Base-by-base conservation (phyloP, 192 early-diverging fungal genomes). In the Podila horticola region DNA sequence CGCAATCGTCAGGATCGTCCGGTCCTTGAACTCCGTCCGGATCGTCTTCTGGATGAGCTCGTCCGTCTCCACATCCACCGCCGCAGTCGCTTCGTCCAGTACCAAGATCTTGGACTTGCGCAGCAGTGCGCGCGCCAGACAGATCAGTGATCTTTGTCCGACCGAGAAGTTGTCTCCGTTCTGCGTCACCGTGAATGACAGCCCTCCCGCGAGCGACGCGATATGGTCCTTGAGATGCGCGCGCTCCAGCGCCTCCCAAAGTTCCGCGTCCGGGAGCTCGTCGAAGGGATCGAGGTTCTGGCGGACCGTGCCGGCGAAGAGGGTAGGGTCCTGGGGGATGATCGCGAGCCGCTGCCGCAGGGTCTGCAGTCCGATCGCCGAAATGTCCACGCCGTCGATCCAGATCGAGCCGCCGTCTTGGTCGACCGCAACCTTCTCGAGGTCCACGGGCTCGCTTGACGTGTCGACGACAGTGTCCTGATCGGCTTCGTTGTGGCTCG, bases 1-100 rank as follows among this genome's bases (percentile, higher is more conserved):
- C 3, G 97, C 97, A 74, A 98, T 94, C 65, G 90, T 92, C 24
- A 98, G 73, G 48, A 98, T 82, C 4, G 97, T 98, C 26, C 89
- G 88, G 36, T 91, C 84, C 15, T 84, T 84, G 83, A 96, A 94
- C 65, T 90, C 86, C 19, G 88, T 86, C 30, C 92, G 87, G 63
- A 98, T 96, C 0, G 96, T 94, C 22, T 84, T 75, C 87, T 98
- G 97, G 79, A 98, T 97, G 26, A 86, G 83, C 30, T 87, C 86
- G 69, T 97, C 97, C 0, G 94, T 96, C 58, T 90, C 86, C 68
- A 92, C 90, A 79, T 98, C 97, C 0, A 98, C 92, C 74, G 77
- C 83, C 0, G 87, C 81, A 10, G 84, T 84, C 15, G 83, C 77
- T 69, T 86, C 85, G 22, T 86, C 85, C 70, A 86, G 60, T 13